These are phyloP conservation scores for Hyphodiscus hymeniophilus DNA, from an alignment of 495 filamentous ascomycete species.

Conservation along the genomic window DNA sequence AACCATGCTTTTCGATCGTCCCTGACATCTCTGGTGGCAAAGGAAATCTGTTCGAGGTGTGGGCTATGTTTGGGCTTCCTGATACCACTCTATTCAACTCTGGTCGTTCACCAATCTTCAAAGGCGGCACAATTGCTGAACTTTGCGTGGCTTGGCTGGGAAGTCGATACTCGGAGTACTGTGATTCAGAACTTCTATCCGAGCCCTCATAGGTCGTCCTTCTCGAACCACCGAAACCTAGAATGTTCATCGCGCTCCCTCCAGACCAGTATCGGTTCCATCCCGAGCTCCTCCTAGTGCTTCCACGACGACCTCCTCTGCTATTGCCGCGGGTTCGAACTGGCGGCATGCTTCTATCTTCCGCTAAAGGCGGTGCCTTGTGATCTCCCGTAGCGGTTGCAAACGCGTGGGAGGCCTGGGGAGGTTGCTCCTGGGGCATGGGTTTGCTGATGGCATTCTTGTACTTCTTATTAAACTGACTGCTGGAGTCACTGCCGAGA, in stretches of 20 bases:
- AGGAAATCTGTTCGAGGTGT: conserved; percentile 35
- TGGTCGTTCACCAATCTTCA: conserved; percentile 36
- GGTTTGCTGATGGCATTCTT: conserved; percentile 47
- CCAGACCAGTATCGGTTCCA: conserved; percentile 57
- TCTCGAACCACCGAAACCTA: conserved; percentile 40
- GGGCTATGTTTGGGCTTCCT: conserved; percentile 59
- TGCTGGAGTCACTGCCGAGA: conserved; percentile 37
- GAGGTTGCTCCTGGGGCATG: conserved; percentile 30
- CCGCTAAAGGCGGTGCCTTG: conserved; percentile 33
- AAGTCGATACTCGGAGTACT: conserved; percentile 44
- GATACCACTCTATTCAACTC: conserved; percentile 52
- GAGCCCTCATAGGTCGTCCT: conserved; percentile 33
- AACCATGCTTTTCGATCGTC: conserved; percentile 52
- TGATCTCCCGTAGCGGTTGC: conserved; percentile 24
- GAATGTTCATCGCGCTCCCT: conserved; percentile 41
- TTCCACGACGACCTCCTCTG: conserved; percentile 17
- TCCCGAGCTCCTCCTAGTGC: conserved; percentile 45
- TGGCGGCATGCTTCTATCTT: conserved; percentile 16
- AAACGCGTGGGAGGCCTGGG: conserved; percentile 1
- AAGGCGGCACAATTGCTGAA: conserved; percentile 45
- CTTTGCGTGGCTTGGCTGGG: conserved; percentile 36
- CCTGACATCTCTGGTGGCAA: conserved; percentile 52
- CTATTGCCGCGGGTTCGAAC: conserved; percentile 7
- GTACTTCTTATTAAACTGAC: conserved; percentile 41
- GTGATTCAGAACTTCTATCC: conserved; percentile 35